phyloP scores from a whole-genome alignment of 805 yeast genomes.

The Lachancea thermotolerans region DNA sequence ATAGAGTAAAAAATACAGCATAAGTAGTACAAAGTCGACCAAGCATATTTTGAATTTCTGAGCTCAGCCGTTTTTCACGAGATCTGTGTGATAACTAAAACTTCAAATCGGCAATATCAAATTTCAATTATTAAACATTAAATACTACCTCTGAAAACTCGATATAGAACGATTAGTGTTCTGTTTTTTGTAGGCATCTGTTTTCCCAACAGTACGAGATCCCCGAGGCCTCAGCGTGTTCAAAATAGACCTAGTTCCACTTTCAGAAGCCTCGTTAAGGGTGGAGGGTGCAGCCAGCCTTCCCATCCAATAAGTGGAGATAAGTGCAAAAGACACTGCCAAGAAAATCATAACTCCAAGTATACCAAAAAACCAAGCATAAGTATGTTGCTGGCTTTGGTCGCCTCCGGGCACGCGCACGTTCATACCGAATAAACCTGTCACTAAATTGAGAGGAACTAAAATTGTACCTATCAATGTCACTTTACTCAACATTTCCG shows the following conservation, averaged over 20 bases:
- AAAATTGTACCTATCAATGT: constrained; percentile 85
- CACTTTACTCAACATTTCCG: constrained; percentile 81
- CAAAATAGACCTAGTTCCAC: constrained; percentile 32
- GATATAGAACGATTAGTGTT: constrained; percentile 26
- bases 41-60: not conserved
- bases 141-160: constrained; percentile 15
- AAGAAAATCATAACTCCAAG: constrained; percentile 44
- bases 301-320: constrained; percentile 39
- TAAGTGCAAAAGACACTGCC: constrained; percentile 34
- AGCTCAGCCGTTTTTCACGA: not conserved
- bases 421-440: constrained; percentile 96
- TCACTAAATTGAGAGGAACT: constrained; percentile 82
- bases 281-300: constrained; percentile 30
- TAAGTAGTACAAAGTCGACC: too few species aligned
- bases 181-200: not conserved
- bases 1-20: not conserved
- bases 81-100: not conserved
- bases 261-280: constrained; percentile 30
- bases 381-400: constrained; percentile 15
- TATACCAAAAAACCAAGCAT: constrained; percentile 67
- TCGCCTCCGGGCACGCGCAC: constrained; percentile 73
- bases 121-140: not conserved
- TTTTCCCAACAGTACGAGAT: not conserved
- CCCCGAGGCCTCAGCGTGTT: constrained; percentile 7
- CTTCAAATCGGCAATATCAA: too few species aligned